Conservation (phyloP, 2,329 filamentous ascomycete genomes). For the Xylaria sp. region DNA sequence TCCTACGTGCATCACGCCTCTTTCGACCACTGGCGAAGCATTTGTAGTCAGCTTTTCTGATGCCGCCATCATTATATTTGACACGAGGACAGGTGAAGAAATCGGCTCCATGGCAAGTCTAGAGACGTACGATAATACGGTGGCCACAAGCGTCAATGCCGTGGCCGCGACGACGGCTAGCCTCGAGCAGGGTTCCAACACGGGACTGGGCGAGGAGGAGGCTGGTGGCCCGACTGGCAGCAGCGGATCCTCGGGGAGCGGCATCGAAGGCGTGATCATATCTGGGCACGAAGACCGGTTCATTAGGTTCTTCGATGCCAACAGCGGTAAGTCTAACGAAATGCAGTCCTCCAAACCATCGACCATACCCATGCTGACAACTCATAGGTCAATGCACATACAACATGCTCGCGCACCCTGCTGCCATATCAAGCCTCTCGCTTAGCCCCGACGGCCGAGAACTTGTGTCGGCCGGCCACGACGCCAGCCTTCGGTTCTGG, state of each 20-base stretch:
- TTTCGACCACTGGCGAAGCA: constrained; percentile 83
- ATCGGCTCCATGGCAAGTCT: constrained; percentile 91
- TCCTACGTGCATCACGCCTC: constrained; percentile 91
- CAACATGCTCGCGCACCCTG: constrained; percentile 96
- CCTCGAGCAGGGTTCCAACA: constrained; percentile 75
- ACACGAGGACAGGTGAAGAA: constrained; percentile 91
- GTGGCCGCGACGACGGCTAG: constrained; percentile 88
- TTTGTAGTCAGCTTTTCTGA: constrained; percentile 96
- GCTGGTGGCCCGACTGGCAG: constrained; percentile 82
- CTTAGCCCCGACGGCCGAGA: constrained; percentile 94
- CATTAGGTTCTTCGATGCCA: constrained; percentile 97
- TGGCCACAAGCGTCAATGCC: constrained; percentile 84
- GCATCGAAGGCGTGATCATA: constrained; percentile 92
- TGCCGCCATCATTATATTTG: constrained; percentile 89
- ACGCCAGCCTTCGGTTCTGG: constrained; percentile 97
- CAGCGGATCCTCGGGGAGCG: constrained; percentile 72
- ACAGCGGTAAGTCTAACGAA: constrained; percentile 80
- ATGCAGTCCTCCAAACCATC: neutral
- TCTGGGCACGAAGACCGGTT: constrained; percentile 97
- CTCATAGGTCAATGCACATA: constrained; percentile 96
- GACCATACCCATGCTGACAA: constrained; percentile 28
- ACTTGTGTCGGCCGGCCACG: constrained; percentile 94
- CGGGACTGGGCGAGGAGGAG: constrained; percentile 77
- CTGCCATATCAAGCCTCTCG: constrained; percentile 90
- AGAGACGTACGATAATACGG: constrained; percentile 91